phyloP scores from a whole-genome alignment of 164 flowering plant genomes.

The Amborella trichopoda region DNA sequence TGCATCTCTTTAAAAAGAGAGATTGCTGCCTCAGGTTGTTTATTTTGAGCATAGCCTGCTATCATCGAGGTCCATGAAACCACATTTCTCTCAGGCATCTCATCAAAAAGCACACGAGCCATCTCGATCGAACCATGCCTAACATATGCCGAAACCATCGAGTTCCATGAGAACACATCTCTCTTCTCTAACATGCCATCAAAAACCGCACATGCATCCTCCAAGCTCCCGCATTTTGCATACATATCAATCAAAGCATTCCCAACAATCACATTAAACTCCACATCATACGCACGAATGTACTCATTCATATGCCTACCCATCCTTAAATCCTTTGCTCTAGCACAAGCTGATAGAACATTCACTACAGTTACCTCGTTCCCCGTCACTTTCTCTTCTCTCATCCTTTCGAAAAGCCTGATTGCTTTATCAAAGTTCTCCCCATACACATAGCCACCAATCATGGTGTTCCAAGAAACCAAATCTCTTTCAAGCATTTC shows the following conservation, averaged over 20 bases:
- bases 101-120: constrained; percentile 9
- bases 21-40: constrained; percentile 2
- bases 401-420: constrained; percentile 17
- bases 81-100: constrained; percentile 4
- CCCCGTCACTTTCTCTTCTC: constrained; percentile 11
- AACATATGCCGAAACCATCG: not conserved
- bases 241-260: constrained; percentile 25
- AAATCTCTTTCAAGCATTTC: constrained; percentile 16
- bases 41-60: constrained; percentile 7
- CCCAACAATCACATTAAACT: constrained; percentile 21
- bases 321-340: constrained; percentile 20
- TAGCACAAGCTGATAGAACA: constrained; percentile 29
- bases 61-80: constrained; percentile 5
- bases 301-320: constrained; percentile 36
- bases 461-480: constrained; percentile 29
- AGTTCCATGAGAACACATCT: not conserved
- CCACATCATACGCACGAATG: constrained; percentile 17
- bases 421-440: constrained; percentile 15
- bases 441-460: constrained; percentile 18
- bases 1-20: constrained; percentile 1
- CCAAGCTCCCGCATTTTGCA: not conserved
- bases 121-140: not conserved
- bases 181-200: not conserved
- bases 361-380: constrained; percentile 21
- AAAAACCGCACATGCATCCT: not conserved